Conservation (phyloP, 23 red algal genomes). For the Gracilaria caudata region DNA sequence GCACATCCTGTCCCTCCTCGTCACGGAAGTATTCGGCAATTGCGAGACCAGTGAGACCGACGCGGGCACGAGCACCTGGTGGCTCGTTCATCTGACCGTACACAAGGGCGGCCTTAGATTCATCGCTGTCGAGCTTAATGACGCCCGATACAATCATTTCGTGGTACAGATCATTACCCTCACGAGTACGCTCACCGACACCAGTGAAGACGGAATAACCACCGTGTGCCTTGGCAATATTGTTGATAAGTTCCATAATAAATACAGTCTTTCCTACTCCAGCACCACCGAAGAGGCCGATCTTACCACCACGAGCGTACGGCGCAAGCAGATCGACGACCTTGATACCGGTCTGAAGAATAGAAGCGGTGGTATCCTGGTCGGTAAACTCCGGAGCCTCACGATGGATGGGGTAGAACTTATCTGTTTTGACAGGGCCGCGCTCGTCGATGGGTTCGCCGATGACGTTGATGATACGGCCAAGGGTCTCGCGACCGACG, state of each 20-base stretch:
- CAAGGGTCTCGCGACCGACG: constrained; percentile 94
- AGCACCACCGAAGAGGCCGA: constrained; percentile 98
- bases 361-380: constrained; percentile 92
- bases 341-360: constrained; percentile 98
- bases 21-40: constrained; percentile 99
- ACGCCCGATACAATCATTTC: constrained; percentile 99
- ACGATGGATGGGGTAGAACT: constrained; percentile 99
- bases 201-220: constrained; percentile 99
- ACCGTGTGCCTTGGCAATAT: constrained; percentile 99
- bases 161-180: constrained; percentile 99
- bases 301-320: constrained; percentile 99
- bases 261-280: constrained; percentile 99
- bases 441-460: constrained; percentile 99
- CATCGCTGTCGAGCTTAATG: constrained; percentile 91
- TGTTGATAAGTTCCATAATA: constrained; percentile 99
- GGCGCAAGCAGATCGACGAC: constrained; percentile 98
- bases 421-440: constrained; percentile 91
- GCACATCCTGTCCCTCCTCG: constrained; percentile 99
- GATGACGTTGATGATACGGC: constrained; percentile 99
- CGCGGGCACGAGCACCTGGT: constrained; percentile 97
- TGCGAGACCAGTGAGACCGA: constrained; percentile 96
- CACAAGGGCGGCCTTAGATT: constrained; percentile 96
- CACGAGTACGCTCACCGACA: constrained; percentile 98
- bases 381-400: constrained; percentile 93
- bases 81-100: constrained; percentile 99